Conservation (phyloP, 495 filamentous ascomycete genomes). For the Xylaria castorea region DNA sequence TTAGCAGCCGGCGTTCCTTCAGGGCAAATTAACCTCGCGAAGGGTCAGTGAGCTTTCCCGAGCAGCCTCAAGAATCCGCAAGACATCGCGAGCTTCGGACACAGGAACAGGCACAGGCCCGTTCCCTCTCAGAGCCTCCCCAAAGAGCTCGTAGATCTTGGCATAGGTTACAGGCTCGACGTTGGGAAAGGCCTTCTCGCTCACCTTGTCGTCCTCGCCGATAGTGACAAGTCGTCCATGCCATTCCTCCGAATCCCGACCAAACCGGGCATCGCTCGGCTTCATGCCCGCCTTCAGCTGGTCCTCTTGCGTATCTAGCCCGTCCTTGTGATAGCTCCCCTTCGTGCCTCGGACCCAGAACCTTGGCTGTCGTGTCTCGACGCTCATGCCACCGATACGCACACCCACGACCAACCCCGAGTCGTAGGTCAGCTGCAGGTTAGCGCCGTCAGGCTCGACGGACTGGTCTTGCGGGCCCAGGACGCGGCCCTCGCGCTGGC, state of each 20-base stretch:
- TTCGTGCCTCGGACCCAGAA: conserved; percentile 84
- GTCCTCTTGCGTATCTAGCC: conserved; percentile 83
- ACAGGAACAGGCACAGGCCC: conserved; percentile 73
- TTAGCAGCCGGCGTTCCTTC: background rate
- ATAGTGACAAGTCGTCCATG: conserved; percentile 52
- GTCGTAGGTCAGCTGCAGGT: conserved; percentile 71
- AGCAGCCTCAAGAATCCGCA: conserved; percentile 76
- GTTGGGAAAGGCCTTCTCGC: conserved; percentile 60
- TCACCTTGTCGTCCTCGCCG: conserved; percentile 44
- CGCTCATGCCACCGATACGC: conserved; percentile 73
- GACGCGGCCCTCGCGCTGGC: conserved; percentile 62
- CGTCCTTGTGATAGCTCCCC: conserved; percentile 81
- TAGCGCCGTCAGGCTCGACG: conserved; percentile 72
- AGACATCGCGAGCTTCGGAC: conserved; percentile 71
- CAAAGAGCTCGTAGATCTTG: conserved; percentile 75
- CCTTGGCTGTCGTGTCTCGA: conserved; percentile 72
- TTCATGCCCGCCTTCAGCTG: conserved; percentile 74
- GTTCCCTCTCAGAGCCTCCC: conserved; percentile 66
- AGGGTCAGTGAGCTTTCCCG: conserved; percentile 70
- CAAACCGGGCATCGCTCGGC: conserved; percentile 70
- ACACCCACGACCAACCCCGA: conserved; percentile 65
- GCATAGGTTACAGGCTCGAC: conserved; percentile 74
- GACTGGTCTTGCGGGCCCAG: conserved; percentile 52
- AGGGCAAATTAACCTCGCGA: conserved; percentile 61
- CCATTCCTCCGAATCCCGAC: conserved; percentile 61